Base-by-base conservation (phyloP, 768 basidiomycete species). In the Hypsizygus marmoreus region DNA sequence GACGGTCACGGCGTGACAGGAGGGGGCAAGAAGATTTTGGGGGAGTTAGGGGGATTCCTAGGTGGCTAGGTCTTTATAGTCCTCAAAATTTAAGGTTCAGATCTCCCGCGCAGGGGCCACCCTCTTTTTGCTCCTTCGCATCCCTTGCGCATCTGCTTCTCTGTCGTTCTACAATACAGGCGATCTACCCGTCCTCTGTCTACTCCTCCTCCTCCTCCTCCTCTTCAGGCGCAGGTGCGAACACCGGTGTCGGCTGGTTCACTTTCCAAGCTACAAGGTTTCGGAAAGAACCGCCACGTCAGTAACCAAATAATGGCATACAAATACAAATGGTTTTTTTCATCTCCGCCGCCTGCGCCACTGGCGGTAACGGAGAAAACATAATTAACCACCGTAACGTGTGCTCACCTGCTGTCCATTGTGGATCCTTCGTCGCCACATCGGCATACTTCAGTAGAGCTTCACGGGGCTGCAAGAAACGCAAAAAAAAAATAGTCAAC, bases 371-470 rank as follows among this genome's bases (percentile, higher is more conserved):
- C n/a, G n/a, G n/a, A n/a, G n/a, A n/a, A n/a, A n/a, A n/a, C n/a
- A n/a, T n/a, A n/a, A n/a, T n/a, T n/a, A n/a, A n/a, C n/a, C n/a
- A n/a, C n/a, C n/a, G n/a, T n/a, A n/a, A n/a, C n/a, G n/a, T n/a
- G n/a, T n/a, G n/a, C 88, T 72, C 63, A 93, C 92, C 93, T 72
- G 66, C 69, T 35, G 92, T 91, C 86, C 88, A 93, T 58, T 82
- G 79, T 41, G 88, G 91, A 63, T 95, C 86, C 50, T 78, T 70
- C 33, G 90, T 86, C 51, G 85, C 84, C 46, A 69, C 63, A 13
- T 86, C 70, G 25, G 97, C 97, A 57, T 94, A 97, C 69, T 85
- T 92, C 76, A 98, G 88, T 45, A 99, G 72, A 3, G 97, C 97
- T 70, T 97, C 95, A 51, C 97, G 87, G 32, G 97, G 97, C 95